Base-by-base conservation (phyloP, 2,329 filamentous ascomycete genomes). In the Penicillium sp. region DNA sequence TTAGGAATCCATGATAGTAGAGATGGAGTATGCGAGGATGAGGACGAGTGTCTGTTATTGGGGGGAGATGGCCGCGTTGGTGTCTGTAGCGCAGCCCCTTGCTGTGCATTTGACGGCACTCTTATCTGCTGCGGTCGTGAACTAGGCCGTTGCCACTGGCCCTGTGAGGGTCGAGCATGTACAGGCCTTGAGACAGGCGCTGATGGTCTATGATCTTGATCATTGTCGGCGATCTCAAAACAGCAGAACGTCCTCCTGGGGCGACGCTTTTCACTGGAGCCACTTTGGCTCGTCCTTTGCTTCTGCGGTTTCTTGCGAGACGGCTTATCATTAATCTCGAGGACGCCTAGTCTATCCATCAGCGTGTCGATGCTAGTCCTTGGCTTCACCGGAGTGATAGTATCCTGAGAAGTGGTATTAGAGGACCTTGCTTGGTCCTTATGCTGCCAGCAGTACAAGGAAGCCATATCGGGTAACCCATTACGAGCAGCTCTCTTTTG, bases 381-480 rank as follows among this genome's bases (percentile, higher is more conserved):
- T 85, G 89, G 76, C 4, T 88, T 85, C 6, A 86, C 83, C 4
- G 84, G 80, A n/a, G 52, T 45, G 10, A 48, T 55, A 22, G 45
- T 4, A 11, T 60, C 59, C 49, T 43, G 63, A 4, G 79, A 30
- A 26, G 22, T 8, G 30, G 58, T 22, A 13, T 33, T 45, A 0
- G 59, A 57, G 10, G 65, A 57, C 7, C 22, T 73, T 2, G 92
- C 92, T 76, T 99, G 95, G 59, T 95, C 92, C 74, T 91, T 93
- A 80, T 99, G 95, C 75, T 97, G 93, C 90, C 91, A 97, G 81
- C 94, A 98, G 79, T 93, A 97, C 53, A 89, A 84, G 65, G 63
- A 76, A 45, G 67, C 70, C 40, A 68, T 73, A 59, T 71, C 73
- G 60, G 64, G 67, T 30, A 67, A 64, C 48, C 71, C 58, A 54